Conservation (phyloP, 148 eudicot genomes). For the Rhododendron williamsianum region DNA sequence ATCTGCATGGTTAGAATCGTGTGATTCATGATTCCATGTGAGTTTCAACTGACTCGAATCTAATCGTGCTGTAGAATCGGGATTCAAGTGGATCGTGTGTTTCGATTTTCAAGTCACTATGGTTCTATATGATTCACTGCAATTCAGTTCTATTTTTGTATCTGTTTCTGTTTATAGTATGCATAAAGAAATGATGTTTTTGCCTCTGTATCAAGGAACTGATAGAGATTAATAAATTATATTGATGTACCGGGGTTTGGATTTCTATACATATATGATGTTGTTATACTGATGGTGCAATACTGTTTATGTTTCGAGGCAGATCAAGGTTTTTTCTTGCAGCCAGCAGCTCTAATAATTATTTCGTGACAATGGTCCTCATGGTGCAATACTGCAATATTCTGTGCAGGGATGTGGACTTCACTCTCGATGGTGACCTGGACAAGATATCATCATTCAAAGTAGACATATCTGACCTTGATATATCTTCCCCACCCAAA, state of each 20-base stretch:
- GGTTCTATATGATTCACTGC: not conserved
- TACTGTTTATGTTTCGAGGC: not conserved
- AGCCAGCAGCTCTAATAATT: not conserved
- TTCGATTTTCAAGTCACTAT: not conserved
- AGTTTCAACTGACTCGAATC: not conserved
- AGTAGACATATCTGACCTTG: conserved; percentile 68
- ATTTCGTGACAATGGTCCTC: not conserved
- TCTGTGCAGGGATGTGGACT: conserved; percentile 74
- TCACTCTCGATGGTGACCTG: conserved; percentile 66
- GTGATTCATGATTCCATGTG: not conserved
- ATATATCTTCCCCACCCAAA: conserved; percentile 55
- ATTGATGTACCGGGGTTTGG: not conserved
- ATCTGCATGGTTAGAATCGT: not conserved
- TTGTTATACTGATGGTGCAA: not conserved
- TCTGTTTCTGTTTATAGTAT: not conserved
- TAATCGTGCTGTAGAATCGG: not conserved
- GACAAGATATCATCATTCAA: conserved; percentile 76
- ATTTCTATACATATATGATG: not conserved
- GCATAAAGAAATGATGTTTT: not conserved
- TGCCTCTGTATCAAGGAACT: not conserved
- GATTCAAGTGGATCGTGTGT: not conserved
- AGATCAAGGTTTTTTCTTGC: not conserved
- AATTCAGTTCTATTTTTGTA: not conserved
- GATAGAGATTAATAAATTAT: not conserved
- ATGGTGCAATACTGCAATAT: conserved; percentile 10